Base-by-base conservation (phyloP, 1,284 basidiomycete species). In the Ustilago cynodontis region DNA sequence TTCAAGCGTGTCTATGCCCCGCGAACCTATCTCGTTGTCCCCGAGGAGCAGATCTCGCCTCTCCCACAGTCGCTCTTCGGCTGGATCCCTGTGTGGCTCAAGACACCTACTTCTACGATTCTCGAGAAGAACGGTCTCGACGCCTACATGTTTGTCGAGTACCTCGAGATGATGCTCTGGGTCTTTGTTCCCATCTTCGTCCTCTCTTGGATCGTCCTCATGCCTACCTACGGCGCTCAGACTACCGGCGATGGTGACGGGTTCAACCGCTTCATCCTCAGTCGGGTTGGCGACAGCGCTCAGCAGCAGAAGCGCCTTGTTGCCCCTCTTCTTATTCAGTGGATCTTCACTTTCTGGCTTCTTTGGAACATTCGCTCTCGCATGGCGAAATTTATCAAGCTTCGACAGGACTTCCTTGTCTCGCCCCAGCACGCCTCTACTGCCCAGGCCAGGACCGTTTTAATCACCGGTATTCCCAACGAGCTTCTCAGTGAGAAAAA, bases 81-180 rank as follows among this genome's bases (percentile, higher is more conserved):
- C 37, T 88, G 87, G 87, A 80, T 87, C 31, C 81, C 84, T 1
- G 80, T 82, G 28, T 82, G 87, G 71, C 70, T 87, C 65, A 77
- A 79, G 39, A 83, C 77, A 9, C 83, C 82, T 45, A 80, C 82
- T 50, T 65, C 65, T 26, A 82, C 80, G 41, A 81, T 86, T 56
- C 80, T 87, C 53, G 63, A 78, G 24, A 84, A 91, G 68, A 96
- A 97, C 77, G 95, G 96, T 37, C 89, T 94, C 67, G 96, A 99
- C 84, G 93, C 94, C 33, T 99, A 96, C 88, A 92, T 97, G 85
- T 98, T 94, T 82, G 90, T 97, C 53, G 92, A 94, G 62, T 98
- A 93, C 86, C 89, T 95, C 45, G 91, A 92, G 65, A 91, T 88
- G 83, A 92, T 94, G 90, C 86, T 92, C 59, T 90, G 91, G 80